Evolutionary conservation across 768 basidiomycete species (phyloP), one percentile per base, ranked within the genome.

Genomic region (Mycena indigotica): DNA sequence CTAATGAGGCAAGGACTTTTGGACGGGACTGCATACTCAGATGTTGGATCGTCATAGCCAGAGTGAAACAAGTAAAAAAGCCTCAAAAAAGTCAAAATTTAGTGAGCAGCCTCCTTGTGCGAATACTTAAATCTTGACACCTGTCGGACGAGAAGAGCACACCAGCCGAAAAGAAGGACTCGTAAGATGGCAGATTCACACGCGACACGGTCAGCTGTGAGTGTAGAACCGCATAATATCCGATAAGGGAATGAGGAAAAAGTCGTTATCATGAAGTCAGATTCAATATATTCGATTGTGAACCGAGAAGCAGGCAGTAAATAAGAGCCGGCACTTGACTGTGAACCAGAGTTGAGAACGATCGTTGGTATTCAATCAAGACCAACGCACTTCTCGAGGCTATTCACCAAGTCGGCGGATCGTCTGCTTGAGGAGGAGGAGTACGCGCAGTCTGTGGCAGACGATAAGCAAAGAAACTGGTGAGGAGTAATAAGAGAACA

Each of bases 1-100:
- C 19, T 12, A 25, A 15, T 17, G 35, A 17, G 40, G 19, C 23
- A 17, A 39, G 35, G 24, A 50, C n/a, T 16, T 5, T 23, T 6
- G 13, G 19, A 3, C 24, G n/a, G 6, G 19, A 55, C 57, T 51
- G 19, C 61, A 51, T 40, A 62, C 61, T 58, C 53, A 62, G 58
- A 32, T 55, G 61, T 46, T 58, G 61, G 38, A 62, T 19, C 2
- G 57, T 16, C 61, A 62, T 62, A 8, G 50, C 16, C 13, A 29
- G 50, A 51, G 29, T 15, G 29, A 51, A 51, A 15, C n/a, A 51
- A 23, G 28, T 4, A 15, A 25, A 32, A 32, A 13, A 50, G 19
- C 5, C 25, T 35, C 23, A 56, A n/a, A 50, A 26, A 26, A 55
- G 32, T 12, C 26, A n/a, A 15, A n/a, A n/a, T n/a, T n/a, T n/a